Evolutionary conservation across 208 protist species (phyloP), one percentile per base, ranked within the genome.

Genomic region (Willaertia magna): DNA sequence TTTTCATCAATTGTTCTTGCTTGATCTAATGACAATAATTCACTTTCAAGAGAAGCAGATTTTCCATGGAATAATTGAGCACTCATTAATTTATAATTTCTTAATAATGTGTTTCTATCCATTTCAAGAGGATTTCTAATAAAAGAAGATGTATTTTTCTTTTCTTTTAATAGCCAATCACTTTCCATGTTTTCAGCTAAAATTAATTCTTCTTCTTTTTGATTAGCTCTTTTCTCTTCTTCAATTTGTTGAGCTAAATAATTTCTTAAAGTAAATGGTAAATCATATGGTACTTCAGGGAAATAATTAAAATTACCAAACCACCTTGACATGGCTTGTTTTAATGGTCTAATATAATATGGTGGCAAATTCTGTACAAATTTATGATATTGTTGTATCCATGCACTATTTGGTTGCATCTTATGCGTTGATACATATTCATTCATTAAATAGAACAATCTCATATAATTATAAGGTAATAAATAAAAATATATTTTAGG

Each of bases 111-210:
- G 1, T 4, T 18, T 39, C 46, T 4, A n/a, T 55, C 47, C 14
- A 83, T 55, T 43, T 83, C 78, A 26, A 83, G 55, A 42, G 78
- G 78, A 83, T 83, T 83, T 42, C 43, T 49, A 9, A 43, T 49
- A 9, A 83, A 9, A 16, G 26, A 16, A 12, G 16, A n/a, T 59
- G 16, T 59, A n/a, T 67, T 67, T 9, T 18, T 6, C 7, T 16
- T 34, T 34, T 18, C 22, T 12, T 49, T 49, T 34, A 26, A 1
- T 14, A n/a, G 18, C 34, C 26, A 18, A 30, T 67, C 55, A 34
- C 4, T 67, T 49, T 4, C 7, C 12, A 67, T 34, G 12, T 67
- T n/a, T 34, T 67, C n/a, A 12, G 26, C 55, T 34, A 34, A 34
- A 34, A 34, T 26, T 30, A n/a, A 9, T 2, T 67, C 55, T 59